Evolutionary conservation across 345 rosid genomes (phyloP).

Genomic region (Populus davidiana): DNA sequence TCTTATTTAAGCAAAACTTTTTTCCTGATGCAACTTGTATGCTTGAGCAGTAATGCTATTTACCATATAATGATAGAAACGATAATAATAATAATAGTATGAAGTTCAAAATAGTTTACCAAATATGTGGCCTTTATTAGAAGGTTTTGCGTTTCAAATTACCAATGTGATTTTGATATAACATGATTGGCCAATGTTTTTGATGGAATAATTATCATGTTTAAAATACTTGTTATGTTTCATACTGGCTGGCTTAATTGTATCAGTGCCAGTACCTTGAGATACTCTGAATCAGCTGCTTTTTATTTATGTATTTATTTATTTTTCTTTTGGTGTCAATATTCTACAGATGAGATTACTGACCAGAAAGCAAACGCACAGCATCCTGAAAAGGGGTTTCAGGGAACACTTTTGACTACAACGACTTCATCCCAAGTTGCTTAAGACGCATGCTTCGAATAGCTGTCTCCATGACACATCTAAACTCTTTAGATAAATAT

Average conservation of each 20-base stretch:
- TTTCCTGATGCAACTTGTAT: not conserved
- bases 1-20: not conserved
- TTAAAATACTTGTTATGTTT: not conserved
- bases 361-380: conserved; percentile 55
- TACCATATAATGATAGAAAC: not conserved
- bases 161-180: not conserved
- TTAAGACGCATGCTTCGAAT: conserved; percentile 19
- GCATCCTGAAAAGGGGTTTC: conserved; percentile 77
- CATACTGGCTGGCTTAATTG: not conserved
- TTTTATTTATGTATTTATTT: too few relatives aligned
- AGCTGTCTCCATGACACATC: not conserved
- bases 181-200: not conserved
- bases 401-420: conserved; percentile 81
- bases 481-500: conserved; percentile 17
- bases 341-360: conserved; percentile 71
- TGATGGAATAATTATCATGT: not conserved
- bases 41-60: not conserved
- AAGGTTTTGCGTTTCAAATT: not conserved
- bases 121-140: not conserved
- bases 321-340: not conserved
- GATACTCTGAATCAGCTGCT: conserved; percentile 4
- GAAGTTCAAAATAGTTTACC: not conserved
- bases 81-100: not conserved
- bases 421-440: conserved; percentile 65
- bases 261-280: not conserved